Conservation (phyloP, 164 flowering plant genomes). For the Aristolochia californica region DNA sequence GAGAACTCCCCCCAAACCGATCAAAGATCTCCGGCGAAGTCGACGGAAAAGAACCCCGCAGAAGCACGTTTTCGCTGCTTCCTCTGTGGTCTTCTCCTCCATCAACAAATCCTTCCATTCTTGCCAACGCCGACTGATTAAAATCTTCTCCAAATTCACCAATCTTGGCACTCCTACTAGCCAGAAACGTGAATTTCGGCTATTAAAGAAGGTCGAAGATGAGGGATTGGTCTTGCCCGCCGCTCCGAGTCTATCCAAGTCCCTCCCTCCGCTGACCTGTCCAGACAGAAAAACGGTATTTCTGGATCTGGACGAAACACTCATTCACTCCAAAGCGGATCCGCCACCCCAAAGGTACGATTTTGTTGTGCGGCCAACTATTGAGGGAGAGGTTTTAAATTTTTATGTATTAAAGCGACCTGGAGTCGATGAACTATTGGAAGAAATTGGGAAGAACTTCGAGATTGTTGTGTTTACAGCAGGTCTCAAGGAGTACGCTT, state of each 20-base stretch:
- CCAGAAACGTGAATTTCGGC: constrained; percentile 26
- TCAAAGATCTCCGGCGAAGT: constrained; percentile 27
- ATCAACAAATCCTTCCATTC: constrained; percentile 48
- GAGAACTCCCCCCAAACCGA: constrained; percentile 37
- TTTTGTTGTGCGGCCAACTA: constrained; percentile 58
- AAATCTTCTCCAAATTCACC: constrained; percentile 48
- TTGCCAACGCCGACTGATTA: constrained; percentile 60
- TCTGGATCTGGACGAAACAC: constrained; percentile 81
- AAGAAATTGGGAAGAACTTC: constrained; percentile 26
- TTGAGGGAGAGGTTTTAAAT: constrained; percentile 38
- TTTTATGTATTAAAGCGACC: constrained; percentile 78
- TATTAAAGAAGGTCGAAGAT: constrained; percentile 17
- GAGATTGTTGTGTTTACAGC: constrained; percentile 86
- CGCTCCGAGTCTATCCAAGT: constrained; percentile 10
- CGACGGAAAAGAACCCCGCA: constrained; percentile 33
- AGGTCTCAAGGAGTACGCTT: constrained; percentile 68
- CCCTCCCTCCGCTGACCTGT: constrained; percentile 30
- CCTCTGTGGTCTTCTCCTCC: constrained; percentile 39
- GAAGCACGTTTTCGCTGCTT: constrained; percentile 22
- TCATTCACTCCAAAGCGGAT: constrained; percentile 51
- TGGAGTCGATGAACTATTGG: constrained; percentile 54
- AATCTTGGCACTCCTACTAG: constrained; percentile 33
- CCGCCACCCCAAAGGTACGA: constrained; percentile 57
- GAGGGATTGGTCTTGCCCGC: not conserved
- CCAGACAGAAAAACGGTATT: constrained; percentile 42